phyloP scores from a whole-genome alignment of 495 filamentous ascomycete species.

The Xylaria palmicola region DNA sequence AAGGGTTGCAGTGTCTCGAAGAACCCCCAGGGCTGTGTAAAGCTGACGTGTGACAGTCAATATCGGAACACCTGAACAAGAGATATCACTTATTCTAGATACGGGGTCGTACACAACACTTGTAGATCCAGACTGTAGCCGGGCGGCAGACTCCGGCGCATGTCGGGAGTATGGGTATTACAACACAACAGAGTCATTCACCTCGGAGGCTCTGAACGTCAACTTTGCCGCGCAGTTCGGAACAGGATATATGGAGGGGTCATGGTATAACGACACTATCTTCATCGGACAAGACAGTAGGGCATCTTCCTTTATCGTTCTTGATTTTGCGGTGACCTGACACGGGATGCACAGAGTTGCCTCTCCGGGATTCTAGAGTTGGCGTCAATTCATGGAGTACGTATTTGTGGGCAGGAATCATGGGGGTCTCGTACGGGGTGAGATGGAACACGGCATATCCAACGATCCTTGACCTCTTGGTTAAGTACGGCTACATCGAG shows the following conservation, averaged over 20 bases:
- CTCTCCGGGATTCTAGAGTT: constrained; percentile 28
- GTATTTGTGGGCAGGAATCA: constrained; percentile 43
- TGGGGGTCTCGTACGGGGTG: constrained; percentile 42
- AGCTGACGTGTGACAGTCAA: constrained; percentile 30
- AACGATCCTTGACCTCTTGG: constrained; percentile 66
- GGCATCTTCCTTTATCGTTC: constrained; percentile 7
- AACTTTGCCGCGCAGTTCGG: constrained; percentile 42
- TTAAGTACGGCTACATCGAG: constrained; percentile 58
- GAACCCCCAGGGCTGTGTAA: neutral
- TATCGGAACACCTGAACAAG: constrained; percentile 45
- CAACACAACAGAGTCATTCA: constrained; percentile 38
- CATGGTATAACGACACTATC: constrained; percentile 41
- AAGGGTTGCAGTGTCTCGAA: neutral
- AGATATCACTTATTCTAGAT: constrained; percentile 42
- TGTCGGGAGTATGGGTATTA: constrained; percentile 43
- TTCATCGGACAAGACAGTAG: constrained; percentile 38
- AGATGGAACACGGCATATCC: constrained; percentile 53
- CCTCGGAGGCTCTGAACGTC: constrained; percentile 29
- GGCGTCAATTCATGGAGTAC: constrained; percentile 41
- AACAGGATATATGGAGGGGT: constrained; percentile 39
- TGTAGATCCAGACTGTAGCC: constrained; percentile 42
- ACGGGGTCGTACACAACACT: constrained; percentile 49
- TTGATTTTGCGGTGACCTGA: neutral
- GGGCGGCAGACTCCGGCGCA: constrained; percentile 34
- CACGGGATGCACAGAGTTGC: constrained; percentile 16